A percentile compares a stretch with the other conserved stretches of the same genome.
Conservation (phyloP, 2,329 filamentous ascomycete species). For the Metarhizium robertsii region DNA sequence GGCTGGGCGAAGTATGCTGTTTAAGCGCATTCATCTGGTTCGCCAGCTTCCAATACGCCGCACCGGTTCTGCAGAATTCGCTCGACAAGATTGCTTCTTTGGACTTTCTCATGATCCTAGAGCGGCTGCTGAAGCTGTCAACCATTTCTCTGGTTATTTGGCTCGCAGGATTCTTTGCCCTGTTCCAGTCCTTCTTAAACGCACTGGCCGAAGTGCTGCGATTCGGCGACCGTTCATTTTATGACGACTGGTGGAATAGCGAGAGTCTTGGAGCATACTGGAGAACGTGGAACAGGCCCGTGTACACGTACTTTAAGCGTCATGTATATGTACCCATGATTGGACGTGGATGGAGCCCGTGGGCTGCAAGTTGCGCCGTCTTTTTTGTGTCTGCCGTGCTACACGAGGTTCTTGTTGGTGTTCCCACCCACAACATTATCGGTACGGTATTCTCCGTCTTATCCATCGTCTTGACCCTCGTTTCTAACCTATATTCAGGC, state of each 20-base stretch:
- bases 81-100: slow-evolving; percentile 77
- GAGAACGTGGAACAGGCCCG: slow-evolving; percentile 96
- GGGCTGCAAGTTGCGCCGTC: slow-evolving; percentile 65
- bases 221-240: slow-evolving; percentile 92
- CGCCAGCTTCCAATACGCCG: slow-evolving; percentile 85
- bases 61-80: slow-evolving; percentile 81
- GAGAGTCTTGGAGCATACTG: slow-evolving; percentile 80
- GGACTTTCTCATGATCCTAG: slow-evolving; percentile 71
- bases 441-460: slow-evolving; percentile 39
- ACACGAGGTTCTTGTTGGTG: slow-evolving; percentile 85
- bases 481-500: slow-evolving; percentile 35
- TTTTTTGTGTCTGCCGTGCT: slow-evolving; percentile 83
- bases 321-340: slow-evolving; percentile 87
- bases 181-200: slow-evolving; percentile 91
- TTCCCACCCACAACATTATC: slow-evolving; percentile 90
- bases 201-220: slow-evolving; percentile 80
- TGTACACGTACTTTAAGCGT: slow-evolving; percentile 92
- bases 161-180: slow-evolving; percentile 93
- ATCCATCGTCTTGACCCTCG: slow-evolving; percentile 4
- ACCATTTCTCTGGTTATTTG: slow-evolving; percentile 95
- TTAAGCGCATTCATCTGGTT: slow-evolving; percentile 92
- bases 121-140: slow-evolving; percentile 87
- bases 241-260: slow-evolving; percentile 97
- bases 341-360: slow-evolving; percentile 68
- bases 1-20: slow-evolving; percentile 65